These are phyloP conservation scores for Boletus bicolor DNA, from an alignment of 768 basidiomycete species.

Conservation along the genomic window DNA sequence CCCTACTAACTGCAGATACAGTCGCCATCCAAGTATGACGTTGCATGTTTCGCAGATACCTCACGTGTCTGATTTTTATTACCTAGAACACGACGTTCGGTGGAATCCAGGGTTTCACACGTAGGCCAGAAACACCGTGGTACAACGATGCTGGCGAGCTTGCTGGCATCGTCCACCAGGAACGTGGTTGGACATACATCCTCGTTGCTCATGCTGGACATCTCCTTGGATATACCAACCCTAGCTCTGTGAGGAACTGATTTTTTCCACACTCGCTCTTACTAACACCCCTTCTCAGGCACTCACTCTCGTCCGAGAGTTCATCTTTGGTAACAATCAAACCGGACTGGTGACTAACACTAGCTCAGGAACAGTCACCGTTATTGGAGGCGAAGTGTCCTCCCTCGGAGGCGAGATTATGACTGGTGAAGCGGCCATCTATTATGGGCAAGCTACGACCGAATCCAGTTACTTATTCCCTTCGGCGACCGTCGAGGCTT, in stretches of 20 bases:
- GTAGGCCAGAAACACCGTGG: slow-evolving; percentile 67
- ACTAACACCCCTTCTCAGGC: slow-evolving; percentile 39
- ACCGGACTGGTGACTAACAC: slow-evolving; percentile 51
- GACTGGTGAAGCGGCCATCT: slow-evolving; percentile 53
- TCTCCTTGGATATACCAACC: slow-evolving; percentile 33
- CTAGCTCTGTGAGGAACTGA: slow-evolving; percentile 40
- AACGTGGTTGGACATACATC: slow-evolving; percentile 55
- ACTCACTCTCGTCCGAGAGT: slow-evolving; percentile 58
- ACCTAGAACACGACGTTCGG: slow-evolving; percentile 76
- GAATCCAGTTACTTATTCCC: slow-evolving; percentile 54
- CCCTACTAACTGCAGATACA: slow-evolving; percentile 21
- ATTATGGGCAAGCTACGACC: slow-evolving; percentile 46
- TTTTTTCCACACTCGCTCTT: not conserved
- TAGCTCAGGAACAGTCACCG: slow-evolving; percentile 23
- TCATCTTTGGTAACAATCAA: slow-evolving; percentile 60
- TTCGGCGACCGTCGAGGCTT: slow-evolving; percentile 52
- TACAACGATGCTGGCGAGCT: slow-evolving; percentile 51
- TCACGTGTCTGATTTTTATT: not conserved
- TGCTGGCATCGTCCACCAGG: slow-evolving; percentile 70
- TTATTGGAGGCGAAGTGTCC: slow-evolving; percentile 49
- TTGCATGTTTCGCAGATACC: not conserved
- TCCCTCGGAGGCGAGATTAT: slow-evolving; percentile 45
- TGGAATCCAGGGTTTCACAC: slow-evolving; percentile 70
- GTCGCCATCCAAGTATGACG: slow-evolving; percentile 51
- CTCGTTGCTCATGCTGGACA: slow-evolving; percentile 39